Base-by-base conservation (phyloP, 2,329 filamentous ascomycete species). In the Metarhizium robertsii region DNA sequence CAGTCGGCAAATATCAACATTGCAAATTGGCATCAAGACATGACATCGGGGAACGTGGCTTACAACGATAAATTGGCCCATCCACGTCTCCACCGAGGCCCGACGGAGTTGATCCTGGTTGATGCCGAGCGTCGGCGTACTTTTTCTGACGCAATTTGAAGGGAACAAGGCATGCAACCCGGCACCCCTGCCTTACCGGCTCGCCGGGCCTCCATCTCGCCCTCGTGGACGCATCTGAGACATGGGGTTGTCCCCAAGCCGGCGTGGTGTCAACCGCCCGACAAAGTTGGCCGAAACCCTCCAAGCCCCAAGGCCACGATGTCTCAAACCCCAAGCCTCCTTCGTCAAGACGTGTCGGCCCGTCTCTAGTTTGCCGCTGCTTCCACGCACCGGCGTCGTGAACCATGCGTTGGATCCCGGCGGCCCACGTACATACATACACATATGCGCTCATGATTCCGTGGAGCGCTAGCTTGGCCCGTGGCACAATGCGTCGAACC, bases 291-390 rank as follows among this genome's bases (percentile, higher is more conserved):
- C 25, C 25, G 25, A 25, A 25, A 25, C 25, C 25, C 25, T 25
- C 25, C 25, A 25, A 25, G 1, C 25, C 25, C 4, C 25, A 25
- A 25, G 25, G 25, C 25, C 25, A 25, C 57, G 76, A 80, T 2
- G 77, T 85, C 0, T 81, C 82, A 0, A 64, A 84, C 4, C 72
- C 79, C 36, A 70, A 84, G 30, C 73, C 81, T 3, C 20, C 20
- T 2, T 20, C 81, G 82, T 0, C 81, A 81, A 0, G 76, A 25
- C 76, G 32, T 0, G 38, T 40, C 38, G 38, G 38, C 14, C 38
- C 38, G 11, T 40, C 14, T 16, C 5, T 11, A 40, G 38, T 16
- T 40, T 14, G 14, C 38, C 38, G 38, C 13, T 40, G 38, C 25
- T 25, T 4, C 38, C 38, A 16, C 4, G 13, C 38, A 11, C 10